phyloP scores from a whole-genome alignment of 495 filamentous ascomycete genomes.

The Penicillium paradoxum region DNA sequence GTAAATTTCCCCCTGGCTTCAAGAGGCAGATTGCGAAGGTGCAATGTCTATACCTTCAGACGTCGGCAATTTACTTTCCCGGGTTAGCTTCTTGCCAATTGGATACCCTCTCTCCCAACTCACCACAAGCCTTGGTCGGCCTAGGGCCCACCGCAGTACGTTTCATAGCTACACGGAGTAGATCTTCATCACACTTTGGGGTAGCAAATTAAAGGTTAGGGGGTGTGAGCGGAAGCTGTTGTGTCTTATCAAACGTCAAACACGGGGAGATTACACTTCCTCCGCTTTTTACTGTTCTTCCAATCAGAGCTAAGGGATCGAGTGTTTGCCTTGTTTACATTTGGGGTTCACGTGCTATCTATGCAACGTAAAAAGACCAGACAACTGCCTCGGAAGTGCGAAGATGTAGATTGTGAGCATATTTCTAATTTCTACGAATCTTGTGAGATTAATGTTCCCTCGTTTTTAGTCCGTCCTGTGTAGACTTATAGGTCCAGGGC shows the following conservation, averaged over 20 bases:
- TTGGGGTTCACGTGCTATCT: too few species aligned
- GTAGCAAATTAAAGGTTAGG: neutral
- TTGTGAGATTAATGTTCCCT: conserved; percentile 35
- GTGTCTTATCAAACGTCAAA: neutral
- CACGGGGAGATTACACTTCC: neutral
- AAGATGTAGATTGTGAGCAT: neutral
- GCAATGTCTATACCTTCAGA: conserved; percentile 26
- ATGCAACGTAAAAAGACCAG: too few species aligned
- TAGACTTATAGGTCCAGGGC: conserved; percentile 41
- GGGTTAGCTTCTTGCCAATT: conserved; percentile 11
- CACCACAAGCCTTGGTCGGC: conserved; percentile 41
- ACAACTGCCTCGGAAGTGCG: neutral
- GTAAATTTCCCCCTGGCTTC: neutral
- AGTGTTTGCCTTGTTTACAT: too few species aligned
- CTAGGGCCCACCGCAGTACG: conserved; percentile 22
- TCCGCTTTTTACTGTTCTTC: neutral
- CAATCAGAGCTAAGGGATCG: too few species aligned
- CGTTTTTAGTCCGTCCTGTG: conserved; percentile 51
- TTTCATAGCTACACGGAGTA: conserved; percentile 15
- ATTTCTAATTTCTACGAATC: neutral
- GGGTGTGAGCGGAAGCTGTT: neutral
- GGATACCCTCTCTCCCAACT: conserved; percentile 5
- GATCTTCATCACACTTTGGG: neutral
- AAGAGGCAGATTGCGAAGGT: neutral
- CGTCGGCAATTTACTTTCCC: conserved; percentile 35